Conservation (phyloP, 2,329 filamentous ascomycete genomes). For the Hymenoscyphus infarciens region DNA sequence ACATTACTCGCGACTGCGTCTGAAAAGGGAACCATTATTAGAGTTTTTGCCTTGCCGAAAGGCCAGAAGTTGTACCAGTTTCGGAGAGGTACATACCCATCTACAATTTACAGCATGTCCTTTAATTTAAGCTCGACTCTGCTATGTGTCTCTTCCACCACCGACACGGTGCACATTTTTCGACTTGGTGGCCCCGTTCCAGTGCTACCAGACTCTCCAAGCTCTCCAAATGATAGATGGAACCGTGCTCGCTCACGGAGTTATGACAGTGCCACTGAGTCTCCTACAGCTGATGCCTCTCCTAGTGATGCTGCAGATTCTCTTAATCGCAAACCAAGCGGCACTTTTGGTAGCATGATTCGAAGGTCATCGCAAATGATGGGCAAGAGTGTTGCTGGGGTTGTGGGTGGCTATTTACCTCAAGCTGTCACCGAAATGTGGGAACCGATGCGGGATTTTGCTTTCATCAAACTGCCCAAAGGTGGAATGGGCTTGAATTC, state of each 20-base stretch:
- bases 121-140: slow-evolving; percentile 94
- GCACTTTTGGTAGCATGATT: slow-evolving; percentile 84
- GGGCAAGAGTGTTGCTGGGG: slow-evolving; percentile 81
- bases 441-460: slow-evolving; percentile 93
- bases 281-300: slow-evolving; percentile 37
- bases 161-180: slow-evolving; percentile 96
- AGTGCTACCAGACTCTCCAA: slow-evolving; percentile 35
- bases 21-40: slow-evolving; percentile 95
- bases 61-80: slow-evolving; percentile 96
- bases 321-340: slow-evolving; percentile 53
- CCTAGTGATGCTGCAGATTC: slow-evolving; percentile 31
- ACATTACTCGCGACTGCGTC: slow-evolving; percentile 90
- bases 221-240: slow-evolving; percentile 28
- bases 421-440: slow-evolving; percentile 96
- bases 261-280: slow-evolving; percentile 54
- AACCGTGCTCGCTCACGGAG: slow-evolving; percentile 43
- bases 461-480: slow-evolving; percentile 89
- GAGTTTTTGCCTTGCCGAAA: slow-evolving; percentile 87
- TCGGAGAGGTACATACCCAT: slow-evolving; percentile 89
- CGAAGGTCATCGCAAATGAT: slow-evolving; percentile 94
- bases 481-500: slow-evolving; percentile 36
- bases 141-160: slow-evolving; percentile 91
- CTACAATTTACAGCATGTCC: slow-evolving; percentile 96
- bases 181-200: slow-evolving; percentile 58
- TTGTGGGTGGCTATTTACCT: slow-evolving; percentile 87